Conservation (phyloP, 345 rosid species). For the Brassica nigra region DNA sequence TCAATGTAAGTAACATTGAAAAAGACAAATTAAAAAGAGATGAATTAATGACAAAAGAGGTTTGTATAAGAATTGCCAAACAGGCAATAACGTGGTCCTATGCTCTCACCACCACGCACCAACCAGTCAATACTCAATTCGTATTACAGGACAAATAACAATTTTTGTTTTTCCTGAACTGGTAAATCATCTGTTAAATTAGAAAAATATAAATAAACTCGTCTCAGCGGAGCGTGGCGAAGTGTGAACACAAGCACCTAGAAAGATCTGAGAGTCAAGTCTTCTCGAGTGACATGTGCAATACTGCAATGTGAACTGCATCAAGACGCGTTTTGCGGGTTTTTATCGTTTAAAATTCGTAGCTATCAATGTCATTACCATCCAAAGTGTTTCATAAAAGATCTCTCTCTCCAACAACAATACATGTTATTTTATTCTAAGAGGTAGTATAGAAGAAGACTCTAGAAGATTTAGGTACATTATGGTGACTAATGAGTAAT, state of each 20-base stretch:
- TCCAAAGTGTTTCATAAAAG: slow-evolving; percentile 18
- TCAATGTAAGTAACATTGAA: slow-evolving; percentile 5
- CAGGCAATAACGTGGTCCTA: slow-evolving; percentile 32
- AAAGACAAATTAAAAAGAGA: neutral
- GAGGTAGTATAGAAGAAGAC: slow-evolving; percentile 18
- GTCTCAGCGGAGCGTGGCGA: slow-evolving; percentile 18
- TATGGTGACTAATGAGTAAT: neutral
- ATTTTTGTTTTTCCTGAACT: neutral
- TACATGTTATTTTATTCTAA: slow-evolving; percentile 8
- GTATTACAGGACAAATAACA: slow-evolving; percentile 12
- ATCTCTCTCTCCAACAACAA: slow-evolving; percentile 6
- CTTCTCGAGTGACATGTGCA: slow-evolving; percentile 32
- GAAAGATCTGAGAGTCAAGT: slow-evolving; percentile 38
- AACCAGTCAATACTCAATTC: slow-evolving; percentile 24
- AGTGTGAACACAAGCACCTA: slow-evolving; percentile 32
- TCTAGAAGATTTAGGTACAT: slow-evolving; percentile 29
- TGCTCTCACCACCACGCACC: slow-evolving; percentile 20
- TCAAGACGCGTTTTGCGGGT: slow-evolving; percentile 34
- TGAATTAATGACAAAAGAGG: neutral
- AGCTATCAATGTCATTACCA: slow-evolving; percentile 11
- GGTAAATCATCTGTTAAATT: neutral
- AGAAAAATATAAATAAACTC: neutral
- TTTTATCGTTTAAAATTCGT: slow-evolving; percentile 15
- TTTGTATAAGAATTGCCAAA: slow-evolving; percentile 17
- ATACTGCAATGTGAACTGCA: slow-evolving; percentile 28